Base-by-base conservation (phyloP, 192 early-diverging fungal species). In the Podila verticillata region DNA sequence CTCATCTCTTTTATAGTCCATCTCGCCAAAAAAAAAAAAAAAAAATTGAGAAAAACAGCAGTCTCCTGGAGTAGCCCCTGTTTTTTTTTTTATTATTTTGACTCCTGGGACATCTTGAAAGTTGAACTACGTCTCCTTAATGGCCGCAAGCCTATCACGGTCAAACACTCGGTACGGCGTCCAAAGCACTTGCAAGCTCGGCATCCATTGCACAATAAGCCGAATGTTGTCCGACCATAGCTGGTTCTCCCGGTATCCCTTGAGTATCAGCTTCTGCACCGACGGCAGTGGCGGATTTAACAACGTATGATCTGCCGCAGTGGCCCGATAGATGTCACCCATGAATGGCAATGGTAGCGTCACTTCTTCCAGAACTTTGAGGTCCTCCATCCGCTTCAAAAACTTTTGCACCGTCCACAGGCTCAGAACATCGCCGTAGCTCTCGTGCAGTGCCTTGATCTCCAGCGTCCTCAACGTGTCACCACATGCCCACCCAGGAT, bases 1-100 rank as follows among this genome's bases (percentile, higher is more conserved):
- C 28, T 5, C 17, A 35, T 17, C 30, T 48, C 59, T 72, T 79
- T 67, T 72, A 78, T 78, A 78, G 61, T 32, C 58, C 24, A 39
- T 39, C 0, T 36, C 7, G 6, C 10, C 10, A 54, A 24, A 54
- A 51, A 51, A 51, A 54, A 54, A 24, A 2, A 24, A 5, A 54
- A 24, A 54, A 54, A 47, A 47, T n/a, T n/a, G n/a, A 15, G 15
- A 47, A 47, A 47, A 54, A 54, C 4, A 54, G 51, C 51, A 54
- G 51, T 54, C 51, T 26, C 51, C 24, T 9, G 19, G 4, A 22
- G 49, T 15, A n/a, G 3, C 48, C 22, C 49, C n/a, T 15, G 20
- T 0, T 22, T 54, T 48, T 24, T 54, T 8, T 4, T 54, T 20
- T 47, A 47, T 15, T 15, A 47, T 47, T 8, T 22, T 54, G 20